These are phyloP conservation scores for Cornus controversa DNA, from an alignment of 148 eudicot species.

Conservation along the genomic window DNA sequence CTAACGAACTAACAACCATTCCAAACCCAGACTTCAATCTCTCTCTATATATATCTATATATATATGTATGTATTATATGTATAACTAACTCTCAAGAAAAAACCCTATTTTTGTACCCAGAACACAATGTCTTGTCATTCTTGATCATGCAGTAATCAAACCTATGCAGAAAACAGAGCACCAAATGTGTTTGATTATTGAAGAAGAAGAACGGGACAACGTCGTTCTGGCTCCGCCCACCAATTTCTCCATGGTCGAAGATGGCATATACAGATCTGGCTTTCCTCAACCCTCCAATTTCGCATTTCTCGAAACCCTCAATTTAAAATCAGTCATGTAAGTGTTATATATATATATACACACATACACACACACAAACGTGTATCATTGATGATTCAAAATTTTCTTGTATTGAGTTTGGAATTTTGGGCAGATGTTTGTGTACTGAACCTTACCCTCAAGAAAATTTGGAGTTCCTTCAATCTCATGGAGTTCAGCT, in stretches of 20 bases:
- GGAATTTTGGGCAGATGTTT: constrained; percentile 43
- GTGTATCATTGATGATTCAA: not conserved
- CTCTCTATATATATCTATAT: no score
- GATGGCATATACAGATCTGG: constrained; percentile 77
- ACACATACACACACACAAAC: not conserved
- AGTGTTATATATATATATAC: constrained; percentile 6
- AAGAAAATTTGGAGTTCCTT: constrained; percentile 58
- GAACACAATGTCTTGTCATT: not conserved
- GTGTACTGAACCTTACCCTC: constrained; percentile 77
- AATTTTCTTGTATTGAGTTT: not conserved
- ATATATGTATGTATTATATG: not conserved
- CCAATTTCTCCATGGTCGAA: constrained; percentile 71
- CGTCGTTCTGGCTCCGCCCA: constrained; percentile 46
- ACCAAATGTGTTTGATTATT: constrained; percentile 24
- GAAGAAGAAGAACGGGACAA: constrained; percentile 21
- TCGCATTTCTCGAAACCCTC: constrained; percentile 58
- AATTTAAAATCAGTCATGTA: constrained; percentile 71
- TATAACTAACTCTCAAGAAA: not conserved
- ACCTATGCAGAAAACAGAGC: not conserved
- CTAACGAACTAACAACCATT: no score
- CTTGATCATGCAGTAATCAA: not conserved
- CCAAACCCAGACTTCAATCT: no score
- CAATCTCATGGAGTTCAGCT: constrained; percentile 48
- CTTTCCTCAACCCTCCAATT: constrained; percentile 60
- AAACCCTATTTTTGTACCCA: not conserved